These are phyloP conservation scores for Citropsis articulata DNA, from an alignment of 345 rosid genomes.

Conservation along the genomic window DNA sequence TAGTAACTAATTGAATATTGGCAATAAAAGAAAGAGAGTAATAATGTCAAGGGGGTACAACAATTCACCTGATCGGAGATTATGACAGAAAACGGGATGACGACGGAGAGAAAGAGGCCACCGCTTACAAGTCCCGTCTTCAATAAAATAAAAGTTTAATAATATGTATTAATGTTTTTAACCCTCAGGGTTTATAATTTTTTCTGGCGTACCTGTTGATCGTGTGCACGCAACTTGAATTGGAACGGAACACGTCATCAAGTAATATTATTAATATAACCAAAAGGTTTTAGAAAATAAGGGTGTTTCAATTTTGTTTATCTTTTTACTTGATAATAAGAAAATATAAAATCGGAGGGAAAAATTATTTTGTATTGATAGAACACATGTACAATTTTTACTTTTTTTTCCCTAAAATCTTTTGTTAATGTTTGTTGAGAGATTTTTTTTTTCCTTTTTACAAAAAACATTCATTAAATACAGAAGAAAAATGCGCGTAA, in stretches of 20 bases:
- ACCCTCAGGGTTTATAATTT: not conserved
- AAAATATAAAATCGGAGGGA: too few species aligned
- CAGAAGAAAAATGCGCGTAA: too few species aligned
- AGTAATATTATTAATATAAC: too few species aligned
- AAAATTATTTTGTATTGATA: too few species aligned
- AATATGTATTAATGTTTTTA: not conserved
- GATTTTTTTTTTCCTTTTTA: too few species aligned
- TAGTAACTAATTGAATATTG: not conserved
- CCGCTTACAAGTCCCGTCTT: not conserved
- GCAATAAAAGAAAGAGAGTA: not conserved
- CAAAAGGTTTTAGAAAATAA: too few species aligned
- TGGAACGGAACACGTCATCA: not conserved
- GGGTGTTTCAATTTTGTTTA: too few species aligned
- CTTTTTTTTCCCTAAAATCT: too few species aligned
- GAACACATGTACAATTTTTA: too few species aligned
- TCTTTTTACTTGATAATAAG: too few species aligned
- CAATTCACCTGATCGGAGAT: conserved; percentile 13
- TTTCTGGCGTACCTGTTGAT: not conserved
- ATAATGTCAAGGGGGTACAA: not conserved
- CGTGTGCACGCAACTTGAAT: not conserved
- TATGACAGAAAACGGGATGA: not conserved
- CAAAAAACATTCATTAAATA: too few species aligned
- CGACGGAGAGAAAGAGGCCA: not conserved
- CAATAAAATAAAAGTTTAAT: not conserved
- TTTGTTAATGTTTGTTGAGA: too few species aligned